Evolutionary conservation across 371 early-diverging fungal genomes (phyloP).

Genomic region (Actinomucor elegans): DNA sequence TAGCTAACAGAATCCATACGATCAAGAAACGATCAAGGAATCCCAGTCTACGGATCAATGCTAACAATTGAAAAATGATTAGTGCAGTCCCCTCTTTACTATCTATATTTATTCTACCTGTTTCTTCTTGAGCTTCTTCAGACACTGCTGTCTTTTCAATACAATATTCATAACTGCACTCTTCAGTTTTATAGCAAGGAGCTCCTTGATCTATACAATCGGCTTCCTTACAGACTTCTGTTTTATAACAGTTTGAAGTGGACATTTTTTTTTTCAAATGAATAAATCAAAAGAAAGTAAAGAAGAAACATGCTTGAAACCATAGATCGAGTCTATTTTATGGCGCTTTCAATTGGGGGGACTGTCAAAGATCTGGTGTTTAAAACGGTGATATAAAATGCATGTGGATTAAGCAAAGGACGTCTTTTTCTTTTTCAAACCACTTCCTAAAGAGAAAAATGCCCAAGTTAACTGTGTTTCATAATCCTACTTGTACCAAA

Average conservation of each 20-base stretch:
- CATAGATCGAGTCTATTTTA: not conserved
- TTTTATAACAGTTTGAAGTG: slow-evolving; percentile 8
- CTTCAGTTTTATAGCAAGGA: slow-evolving; percentile 16
- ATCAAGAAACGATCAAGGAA: slow-evolving; percentile 57
- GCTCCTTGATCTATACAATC: not conserved
- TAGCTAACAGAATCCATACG: slow-evolving; percentile 58
- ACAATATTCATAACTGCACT: slow-evolving; percentile 17
- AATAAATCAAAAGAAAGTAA: not conserved
- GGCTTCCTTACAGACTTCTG: slow-evolving; percentile 9
- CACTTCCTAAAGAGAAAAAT: not conserved
- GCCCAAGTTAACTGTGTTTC: slow-evolving; percentile 27
- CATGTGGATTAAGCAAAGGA: not conserved
- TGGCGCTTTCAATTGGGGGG: not conserved
- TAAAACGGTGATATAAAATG: not conserved
- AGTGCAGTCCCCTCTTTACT: too few species aligned
- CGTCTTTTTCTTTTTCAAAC: not conserved
- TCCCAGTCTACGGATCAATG: slow-evolving; percentile 25
- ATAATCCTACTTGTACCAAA: slow-evolving; percentile 46
- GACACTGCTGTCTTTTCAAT: not conserved
- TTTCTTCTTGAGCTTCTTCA: not conserved
- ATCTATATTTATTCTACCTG: not conserved
- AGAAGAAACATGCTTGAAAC: not conserved
- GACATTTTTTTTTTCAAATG: not conserved
- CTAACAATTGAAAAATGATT: slow-evolving; percentile 15
- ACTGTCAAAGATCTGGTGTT: not conserved